Conservation (phyloP, 1,284 basidiomycete species). For the Vanrija sp. region DNA sequence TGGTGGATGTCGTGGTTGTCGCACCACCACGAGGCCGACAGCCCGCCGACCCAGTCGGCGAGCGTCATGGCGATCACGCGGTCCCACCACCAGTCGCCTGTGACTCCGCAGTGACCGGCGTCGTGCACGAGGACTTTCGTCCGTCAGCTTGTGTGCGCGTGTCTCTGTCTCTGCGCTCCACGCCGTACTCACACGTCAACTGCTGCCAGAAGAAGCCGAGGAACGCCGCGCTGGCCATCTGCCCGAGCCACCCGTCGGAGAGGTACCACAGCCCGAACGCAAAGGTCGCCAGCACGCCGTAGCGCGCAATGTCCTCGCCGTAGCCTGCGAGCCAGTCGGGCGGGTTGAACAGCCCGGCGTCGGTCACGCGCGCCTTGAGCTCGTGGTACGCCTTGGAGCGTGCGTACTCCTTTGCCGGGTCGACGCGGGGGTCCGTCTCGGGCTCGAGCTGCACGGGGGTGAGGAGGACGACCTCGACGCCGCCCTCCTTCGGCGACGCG, state of each 20-base stretch:
- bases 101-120: conserved; percentile 89
- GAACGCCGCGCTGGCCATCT: conserved; percentile 67
- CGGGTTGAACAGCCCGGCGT: conserved; percentile 79
- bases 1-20: conserved; percentile 98
- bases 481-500: background rate
- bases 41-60: conserved; percentile 75
- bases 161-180: too few species aligned
- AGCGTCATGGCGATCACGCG: conserved; percentile 71
- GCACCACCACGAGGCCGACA: conserved; percentile 98
- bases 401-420: conserved; percentile 60
- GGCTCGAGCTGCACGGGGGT: conserved; percentile 40
- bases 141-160: background rate
- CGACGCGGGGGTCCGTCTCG: conserved; percentile 55
- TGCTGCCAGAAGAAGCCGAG: conserved; percentile 94
- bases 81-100: conserved; percentile 79
- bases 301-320: conserved; percentile 73
- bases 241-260: conserved; percentile 40
- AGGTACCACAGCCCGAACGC: conserved; percentile 30
- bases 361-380: conserved; percentile 69
- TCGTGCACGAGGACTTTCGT: conserved; percentile 76
- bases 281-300: conserved; percentile 1
- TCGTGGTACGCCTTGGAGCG: conserved; percentile 76
- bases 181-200: conserved; percentile 57
- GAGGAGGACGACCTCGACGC: conserved; percentile 18
- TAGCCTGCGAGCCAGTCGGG: conserved; percentile 78